Conservation (phyloP, 2,329 filamentous ascomycete species). For the Monosporascus sp. region DNA sequence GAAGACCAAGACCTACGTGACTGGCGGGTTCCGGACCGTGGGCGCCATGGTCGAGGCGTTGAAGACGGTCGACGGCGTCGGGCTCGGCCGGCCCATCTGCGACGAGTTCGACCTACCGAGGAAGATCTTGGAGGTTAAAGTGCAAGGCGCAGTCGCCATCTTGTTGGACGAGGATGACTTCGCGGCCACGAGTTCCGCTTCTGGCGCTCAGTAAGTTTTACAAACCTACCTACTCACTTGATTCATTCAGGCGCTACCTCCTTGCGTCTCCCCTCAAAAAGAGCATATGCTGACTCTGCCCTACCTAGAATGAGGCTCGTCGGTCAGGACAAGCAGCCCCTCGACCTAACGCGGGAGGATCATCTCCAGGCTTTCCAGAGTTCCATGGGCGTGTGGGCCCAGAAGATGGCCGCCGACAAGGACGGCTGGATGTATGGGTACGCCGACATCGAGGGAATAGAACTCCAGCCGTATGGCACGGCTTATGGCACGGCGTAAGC, state of each 20-base stretch:
- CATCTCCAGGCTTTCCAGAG: conserved; percentile 24
- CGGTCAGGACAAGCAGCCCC: conserved; percentile 24
- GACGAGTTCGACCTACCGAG: not conserved
- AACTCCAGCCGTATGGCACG: conserved; percentile 28
- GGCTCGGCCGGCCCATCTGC: not conserved
- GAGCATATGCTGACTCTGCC: not conserved
- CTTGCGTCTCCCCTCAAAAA: too few species aligned
- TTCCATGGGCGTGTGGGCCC: conserved; percentile 24
- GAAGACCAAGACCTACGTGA: conserved; percentile 44
- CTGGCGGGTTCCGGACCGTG: conserved; percentile 56
- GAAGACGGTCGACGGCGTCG: conserved; percentile 38
- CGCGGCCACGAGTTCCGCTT: not conserved
- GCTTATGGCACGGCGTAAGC: conserved; percentile 9
- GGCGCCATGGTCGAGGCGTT: conserved; percentile 45
- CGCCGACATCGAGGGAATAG: conserved; percentile 24
- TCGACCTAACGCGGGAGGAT: conserved; percentile 26
- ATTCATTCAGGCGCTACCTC: too few species aligned
- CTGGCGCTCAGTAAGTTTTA: conserved; percentile 3
- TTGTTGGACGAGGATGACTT: conserved; percentile 1
- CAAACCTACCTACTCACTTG: not conserved
- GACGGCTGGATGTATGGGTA: conserved; percentile 28
- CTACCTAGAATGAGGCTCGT: conserved; percentile 26
- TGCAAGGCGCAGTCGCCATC: not conserved
- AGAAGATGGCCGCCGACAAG: conserved; percentile 25
- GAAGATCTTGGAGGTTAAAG: not conserved